Conservation (phyloP, 257 asterid genomes). For the Phtheirospermum japonicum region DNA sequence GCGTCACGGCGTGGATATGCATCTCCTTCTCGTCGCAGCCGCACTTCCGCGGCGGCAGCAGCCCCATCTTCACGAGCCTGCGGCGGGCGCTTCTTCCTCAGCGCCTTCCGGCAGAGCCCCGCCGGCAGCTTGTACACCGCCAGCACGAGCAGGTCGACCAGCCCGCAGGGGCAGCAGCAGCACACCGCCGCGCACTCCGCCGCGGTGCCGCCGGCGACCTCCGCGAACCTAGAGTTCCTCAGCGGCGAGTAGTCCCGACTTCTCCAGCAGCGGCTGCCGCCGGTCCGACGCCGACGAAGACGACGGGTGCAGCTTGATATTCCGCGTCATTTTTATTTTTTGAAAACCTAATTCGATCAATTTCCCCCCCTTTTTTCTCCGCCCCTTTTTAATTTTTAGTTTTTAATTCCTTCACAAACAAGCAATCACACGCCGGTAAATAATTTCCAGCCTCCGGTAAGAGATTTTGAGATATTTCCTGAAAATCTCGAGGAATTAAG, state of each 20-base stretch:
- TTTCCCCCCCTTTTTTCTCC: too few species aligned
- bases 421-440: conserved; percentile 2
- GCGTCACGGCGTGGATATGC: conserved; percentile 38
- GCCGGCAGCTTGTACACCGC: conserved; percentile 72
- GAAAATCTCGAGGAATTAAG: background rate
- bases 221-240: conserved; percentile 44
- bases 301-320: conserved; percentile 35
- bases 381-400: too few species aligned
- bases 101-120: conserved; percentile 62
- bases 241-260: conserved; percentile 32
- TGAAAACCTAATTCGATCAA: background rate
- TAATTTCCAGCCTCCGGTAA: background rate
- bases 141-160: conserved; percentile 53
- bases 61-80: conserved; percentile 27
- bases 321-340: conserved; percentile 38
- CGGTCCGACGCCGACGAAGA: conserved; percentile 34
- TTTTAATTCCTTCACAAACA: background rate
- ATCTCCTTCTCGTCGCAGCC: conserved; percentile 40
- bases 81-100: conserved; percentile 62
- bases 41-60: conserved; percentile 35
- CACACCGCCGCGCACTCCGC: conserved; percentile 89
- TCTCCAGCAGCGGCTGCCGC: conserved; percentile 45
- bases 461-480: background rate
- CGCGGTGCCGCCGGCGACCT: conserved; percentile 75
- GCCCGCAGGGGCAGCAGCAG: conserved; percentile 83